Percentiles rank a stretch among this genome's conserved stretches.
Evolutionary conservation across 805 yeast species (phyloP).

Genomic region (Hanseniaspora meyeri): DNA sequence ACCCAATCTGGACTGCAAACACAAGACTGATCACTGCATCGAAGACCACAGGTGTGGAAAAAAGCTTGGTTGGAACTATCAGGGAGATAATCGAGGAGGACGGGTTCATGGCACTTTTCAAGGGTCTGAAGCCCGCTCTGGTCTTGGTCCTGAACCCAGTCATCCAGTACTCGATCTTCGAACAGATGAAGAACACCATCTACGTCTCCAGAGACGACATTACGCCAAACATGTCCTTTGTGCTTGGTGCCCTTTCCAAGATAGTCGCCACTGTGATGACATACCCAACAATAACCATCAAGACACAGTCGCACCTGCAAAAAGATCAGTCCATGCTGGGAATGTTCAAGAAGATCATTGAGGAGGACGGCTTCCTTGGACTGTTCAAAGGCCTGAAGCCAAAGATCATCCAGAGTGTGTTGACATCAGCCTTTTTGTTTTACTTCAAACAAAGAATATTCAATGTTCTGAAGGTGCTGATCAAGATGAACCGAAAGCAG

Average conservation of each 20-base stretch:
- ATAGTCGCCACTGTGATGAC: conserved; percentile 79
- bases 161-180: conserved; percentile 83
- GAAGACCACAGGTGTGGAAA: conserved; percentile 25
- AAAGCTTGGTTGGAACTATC: conserved; percentile 35
- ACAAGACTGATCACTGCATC: conserved; percentile 66
- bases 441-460: conserved; percentile 81
- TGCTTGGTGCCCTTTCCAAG: conserved; percentile 82
- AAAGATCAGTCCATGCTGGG: conserved; percentile 33
- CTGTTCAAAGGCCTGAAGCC: conserved; percentile 72
- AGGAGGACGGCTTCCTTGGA: conserved; percentile 57
- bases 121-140: conserved; percentile 81
- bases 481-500: neutral
- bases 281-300: conserved; percentile 82
- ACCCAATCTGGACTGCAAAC: conserved; percentile 92
- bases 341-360: conserved; percentile 46
- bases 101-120: conserved; percentile 60
- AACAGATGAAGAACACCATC: conserved; percentile 62
- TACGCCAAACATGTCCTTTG: conserved; percentile 65
- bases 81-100: conserved; percentile 53
- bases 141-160: conserved; percentile 79
- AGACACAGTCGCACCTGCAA: conserved; percentile 74
- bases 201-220: conserved; percentile 35
- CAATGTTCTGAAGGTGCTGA: neutral
- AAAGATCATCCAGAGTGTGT: conserved; percentile 69
- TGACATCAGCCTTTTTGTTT: conserved; percentile 81